Evolutionary conservation across 2,329 filamentous ascomycete species (phyloP).

Genomic region (Lizonia empirigonia): DNA sequence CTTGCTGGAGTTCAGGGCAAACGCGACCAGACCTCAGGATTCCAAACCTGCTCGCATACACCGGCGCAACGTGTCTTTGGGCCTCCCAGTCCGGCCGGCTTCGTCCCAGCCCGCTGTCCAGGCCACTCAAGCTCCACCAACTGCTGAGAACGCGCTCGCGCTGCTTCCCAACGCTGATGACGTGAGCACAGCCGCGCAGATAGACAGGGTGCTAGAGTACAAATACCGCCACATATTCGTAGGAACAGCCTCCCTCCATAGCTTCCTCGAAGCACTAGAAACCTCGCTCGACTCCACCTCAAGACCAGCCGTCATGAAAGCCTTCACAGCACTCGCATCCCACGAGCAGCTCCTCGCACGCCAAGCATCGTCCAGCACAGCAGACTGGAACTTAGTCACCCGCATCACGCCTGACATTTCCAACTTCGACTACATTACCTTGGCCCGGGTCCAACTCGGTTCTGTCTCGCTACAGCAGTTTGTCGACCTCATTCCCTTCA

Average conservation of each 20-base stretch:
- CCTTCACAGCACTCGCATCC: slow-evolving; percentile 34
- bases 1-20: slow-evolving; percentile 28
- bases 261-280: slow-evolving; percentile 38
- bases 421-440: slow-evolving; percentile 29
- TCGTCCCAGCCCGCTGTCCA: background rate
- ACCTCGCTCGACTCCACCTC: slow-evolving; percentile 27
- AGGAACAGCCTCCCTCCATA: slow-evolving; percentile 39
- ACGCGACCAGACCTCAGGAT: slow-evolving; percentile 11
- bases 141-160: slow-evolving; percentile 8
- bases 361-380: slow-evolving; percentile 25
- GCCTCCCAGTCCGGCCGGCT: slow-evolving; percentile 21
- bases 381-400: slow-evolving; percentile 37
- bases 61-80: slow-evolving; percentile 30
- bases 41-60: slow-evolving; percentile 17
- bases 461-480: slow-evolving; percentile 36
- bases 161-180: background rate
- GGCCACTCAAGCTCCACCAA: background rate
- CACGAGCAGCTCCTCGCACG: slow-evolving; percentile 36
- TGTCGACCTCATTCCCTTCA: slow-evolving; percentile 33
- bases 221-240: slow-evolving; percentile 44
- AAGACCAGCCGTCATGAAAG: slow-evolving; percentile 28
- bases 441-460: slow-evolving; percentile 35
- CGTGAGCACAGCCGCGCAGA: slow-evolving; percentile 12
- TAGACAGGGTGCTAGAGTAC: slow-evolving; percentile 40
- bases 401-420: slow-evolving; percentile 27